Evolutionary conservation across 225 moss, liverwort and hornwort species (phyloP), one percentile per base, ranked within the genome.

Genomic region (Rhytidiadelphus loreus): DNA sequence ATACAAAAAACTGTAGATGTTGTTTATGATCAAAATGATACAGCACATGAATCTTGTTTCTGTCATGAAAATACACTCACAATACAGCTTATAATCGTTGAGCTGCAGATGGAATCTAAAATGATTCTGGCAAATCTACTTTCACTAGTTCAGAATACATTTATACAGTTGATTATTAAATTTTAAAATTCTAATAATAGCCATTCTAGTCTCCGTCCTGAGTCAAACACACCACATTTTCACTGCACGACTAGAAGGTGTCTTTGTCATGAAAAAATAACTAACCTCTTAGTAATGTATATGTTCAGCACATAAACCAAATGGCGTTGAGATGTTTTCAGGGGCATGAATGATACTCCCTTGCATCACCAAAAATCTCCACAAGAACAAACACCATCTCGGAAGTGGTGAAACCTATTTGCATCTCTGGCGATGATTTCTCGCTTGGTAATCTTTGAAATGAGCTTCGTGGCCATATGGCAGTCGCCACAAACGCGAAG

Each of bases 401-500:
- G 87, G 58, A 94, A 94, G 78, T 91, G 94, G 88, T 94, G 94
- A 86, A 94, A 94, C 77, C 92, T 89, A 56, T 82, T 91, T 24
- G 94, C 92, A 88, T 94, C 94, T 78, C 94, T 89, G 81, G 94
- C 91, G 48, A 93, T 91, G 41, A 93, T 91, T 65, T 89, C 88
- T 84, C 94, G 89, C 82, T 89, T 89, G 9, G 92, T 90, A 37
- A 93, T 88, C 89, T 93, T 94, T 15, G 94, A 93, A 80, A 94
- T 94, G 58, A 94, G 87, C 89, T 94, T 94, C 46, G 94, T 90
- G 61, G 94, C 94, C 37, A 68, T 60, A 83, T 94, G 94, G 74
- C 94, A 94, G 82, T 94, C 94, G 32, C 94, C 92, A 75, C 94
- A 94, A 70, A 94, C 92, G 89, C 92, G 90, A 81, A 94, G 92